Evolutionary conservation across 805 yeast genomes (phyloP).

Genomic region (Candida pseudofarinosa): DNA sequence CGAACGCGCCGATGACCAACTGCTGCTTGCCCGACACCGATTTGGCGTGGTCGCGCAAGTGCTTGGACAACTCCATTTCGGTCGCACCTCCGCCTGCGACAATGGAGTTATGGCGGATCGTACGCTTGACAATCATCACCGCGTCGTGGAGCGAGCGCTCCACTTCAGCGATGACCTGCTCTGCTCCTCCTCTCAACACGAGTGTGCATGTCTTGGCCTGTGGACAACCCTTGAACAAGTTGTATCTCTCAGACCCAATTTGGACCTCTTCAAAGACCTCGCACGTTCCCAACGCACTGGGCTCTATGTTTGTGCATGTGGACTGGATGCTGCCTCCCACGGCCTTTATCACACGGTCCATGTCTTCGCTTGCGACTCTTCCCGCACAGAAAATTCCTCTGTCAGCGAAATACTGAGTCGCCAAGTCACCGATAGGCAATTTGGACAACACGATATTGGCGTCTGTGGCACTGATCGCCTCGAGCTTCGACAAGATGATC

Average conservation of each 20-base stretch:
- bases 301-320: constrained; percentile 64
- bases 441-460: constrained; percentile 91
- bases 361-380: constrained; percentile 81
- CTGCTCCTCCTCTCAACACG: constrained; percentile 95
- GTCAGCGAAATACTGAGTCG: constrained; percentile 98
- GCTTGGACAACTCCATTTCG: constrained; percentile 93
- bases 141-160: constrained; percentile 98
- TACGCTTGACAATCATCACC: constrained; percentile 95
- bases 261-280: constrained; percentile 85
- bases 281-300: constrained; percentile 80
- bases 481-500: constrained; percentile 80
- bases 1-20: constrained; percentile 85
- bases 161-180: constrained; percentile 96
- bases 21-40: constrained; percentile 96
- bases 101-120: constrained; percentile 77
- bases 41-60: constrained; percentile 80
- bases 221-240: constrained; percentile 89
- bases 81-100: constrained; percentile 99
- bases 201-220: constrained; percentile 90
- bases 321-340: constrained; percentile 89
- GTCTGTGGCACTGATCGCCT: constrained; percentile 77
- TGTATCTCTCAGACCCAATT: constrained; percentile 93
- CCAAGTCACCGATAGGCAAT: constrained; percentile 95
- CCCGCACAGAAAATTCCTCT: constrained; percentile 97
- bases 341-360: constrained; percentile 88